Base-by-base conservation (phyloP, 1,284 basidiomycete species). In the Rhodotorula sp. region DNA sequence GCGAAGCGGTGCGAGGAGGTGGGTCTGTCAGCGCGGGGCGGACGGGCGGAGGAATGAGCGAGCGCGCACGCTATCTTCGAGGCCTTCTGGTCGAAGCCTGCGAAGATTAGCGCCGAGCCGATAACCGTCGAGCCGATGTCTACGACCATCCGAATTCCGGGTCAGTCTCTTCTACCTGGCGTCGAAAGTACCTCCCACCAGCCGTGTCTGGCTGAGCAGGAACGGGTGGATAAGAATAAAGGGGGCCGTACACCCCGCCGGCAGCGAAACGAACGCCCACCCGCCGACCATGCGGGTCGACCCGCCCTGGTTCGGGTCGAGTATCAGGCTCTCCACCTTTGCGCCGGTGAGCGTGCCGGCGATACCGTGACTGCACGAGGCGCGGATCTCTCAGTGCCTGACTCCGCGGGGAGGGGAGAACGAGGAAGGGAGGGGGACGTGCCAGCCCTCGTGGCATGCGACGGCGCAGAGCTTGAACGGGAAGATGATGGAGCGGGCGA, bases 291-390 rank as follows among this genome's bases (percentile, higher is more conserved):
- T 72, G 17, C 66, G 44, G 8, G 67, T 66, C 17, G 37, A 39
- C 37, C 44, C 73, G 2, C 73, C 73, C 59, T 72, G 67, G 17
- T 75, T 75, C 37, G 73, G 73, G 39, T 75, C 73, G 27, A 75
- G 68, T 13, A 69, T 51, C 27, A 75, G 61, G 34, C 44, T 51
- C 41, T 60, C 48, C 51, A 67, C 57, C 25, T 56, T 64, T 7
- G 64, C 70, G 15, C 70, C 66, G 9, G 70, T 72, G 8, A 69
- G 22, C 3, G 60, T 53, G 0, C 70, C 70, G 7, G 48, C 48
- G 17, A 72, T 48, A 1, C 67, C 71, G n/a, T 72, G 71, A 37
- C 67, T 61, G n/a, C 34, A 21, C 1, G 37, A 8, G 17, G 15
- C 2, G 29, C 10, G 9, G 19, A 22, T 0, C n/a, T 34, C 21